Base-by-base conservation (phyloP, 1,284 basidiomycete species). In the Serendipita sp. region DNA sequence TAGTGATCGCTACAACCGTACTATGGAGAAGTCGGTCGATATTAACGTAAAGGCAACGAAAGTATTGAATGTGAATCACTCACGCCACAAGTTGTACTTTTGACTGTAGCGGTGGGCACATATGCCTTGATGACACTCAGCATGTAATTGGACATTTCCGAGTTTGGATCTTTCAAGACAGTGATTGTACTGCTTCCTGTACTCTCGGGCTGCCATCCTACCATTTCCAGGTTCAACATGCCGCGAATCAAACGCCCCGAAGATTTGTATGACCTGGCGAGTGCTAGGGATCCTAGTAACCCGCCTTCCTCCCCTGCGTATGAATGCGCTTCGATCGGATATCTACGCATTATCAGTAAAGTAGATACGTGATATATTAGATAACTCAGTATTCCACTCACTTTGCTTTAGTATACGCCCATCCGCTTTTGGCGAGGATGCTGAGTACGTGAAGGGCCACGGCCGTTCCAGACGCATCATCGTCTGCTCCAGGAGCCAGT, bases 1-100 rank as follows among this genome's bases (percentile, higher is more conserved):
- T 65, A 65, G 29, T 65, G 64, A 32, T 58, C 2, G 94, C 95
- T 5, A 84, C 86, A 68, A 93, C 84, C 0, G 87, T 85, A 5
- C 91, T 88, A 1, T 81, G 81, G 0, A 88, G 82, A 12, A 29
- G 22, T 61, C 15, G 30, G 26, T 35, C 29, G 55, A 60, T 17
- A 34, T 30, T 53, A 35, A 41, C 30, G 34, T 38, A n/a, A 61
- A 61, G 60, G 22, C 42, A 60, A 26, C 26, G 26, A 17, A n/a
- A 6, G 2, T 17, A n/a, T 4, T 8, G 22, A 34, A 8, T 30
- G 30, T 43, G 47, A 43, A 29, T 12, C n/a, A 64, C 63, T 15
- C 62, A 66, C 63, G 3, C 65, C 65, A 60, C 65, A 66, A 42
- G 38, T 53, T 13, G 62, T 61, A 17, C 63, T 63, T 12, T 60